Percentiles rank a stretch among this genome's conserved stretches.
Evolutionary conservation across 768 basidiomycete genomes (phyloP).

Genomic region (Postia placenta): DNA sequence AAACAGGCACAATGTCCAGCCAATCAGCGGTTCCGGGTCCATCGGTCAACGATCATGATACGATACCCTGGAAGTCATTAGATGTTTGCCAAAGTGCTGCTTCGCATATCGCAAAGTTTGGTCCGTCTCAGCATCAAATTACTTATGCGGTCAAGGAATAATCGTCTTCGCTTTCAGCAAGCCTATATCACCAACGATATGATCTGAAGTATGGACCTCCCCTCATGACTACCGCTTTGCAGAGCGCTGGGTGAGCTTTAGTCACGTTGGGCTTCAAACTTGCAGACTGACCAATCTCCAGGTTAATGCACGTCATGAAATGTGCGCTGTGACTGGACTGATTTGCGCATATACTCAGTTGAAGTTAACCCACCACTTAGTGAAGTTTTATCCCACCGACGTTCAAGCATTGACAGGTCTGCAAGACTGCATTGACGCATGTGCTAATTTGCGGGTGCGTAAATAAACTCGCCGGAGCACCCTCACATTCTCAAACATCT

Average conservation of each 20-base stretch:
- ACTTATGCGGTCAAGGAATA: background rate
- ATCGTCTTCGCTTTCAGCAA: conserved; percentile 32
- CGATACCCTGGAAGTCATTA: conserved; percentile 57
- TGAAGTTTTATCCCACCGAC: conserved; percentile 64
- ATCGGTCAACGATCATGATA: conserved; percentile 24
- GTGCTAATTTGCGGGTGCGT: conserved; percentile 63
- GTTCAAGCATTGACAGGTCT: conserved; percentile 63
- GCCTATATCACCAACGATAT: conserved; percentile 53
- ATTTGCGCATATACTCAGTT: background rate
- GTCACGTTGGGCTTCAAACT: background rate
- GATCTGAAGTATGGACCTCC: conserved; percentile 56
- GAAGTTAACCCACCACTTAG: conserved; percentile 29
- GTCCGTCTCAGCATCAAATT: conserved; percentile 37
- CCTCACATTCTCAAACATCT: background rate
- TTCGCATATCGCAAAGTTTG: conserved; percentile 57
- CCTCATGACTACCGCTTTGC: conserved; percentile 59
- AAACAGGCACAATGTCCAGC: background rate
- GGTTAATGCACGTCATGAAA: conserved; percentile 75
- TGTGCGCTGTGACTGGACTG: conserved; percentile 28
- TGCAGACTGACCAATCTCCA: conserved; percentile 21
- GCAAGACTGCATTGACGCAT: conserved; percentile 53
- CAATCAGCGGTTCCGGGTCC: background rate
- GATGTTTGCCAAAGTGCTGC: conserved; percentile 78
- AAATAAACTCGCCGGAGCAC: conserved; percentile 1
- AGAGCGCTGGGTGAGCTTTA: conserved; percentile 60